These are phyloP conservation scores for Apiotrichum porosum DNA, from an alignment of 1,284 basidiomycete genomes.

Conservation along the genomic window DNA sequence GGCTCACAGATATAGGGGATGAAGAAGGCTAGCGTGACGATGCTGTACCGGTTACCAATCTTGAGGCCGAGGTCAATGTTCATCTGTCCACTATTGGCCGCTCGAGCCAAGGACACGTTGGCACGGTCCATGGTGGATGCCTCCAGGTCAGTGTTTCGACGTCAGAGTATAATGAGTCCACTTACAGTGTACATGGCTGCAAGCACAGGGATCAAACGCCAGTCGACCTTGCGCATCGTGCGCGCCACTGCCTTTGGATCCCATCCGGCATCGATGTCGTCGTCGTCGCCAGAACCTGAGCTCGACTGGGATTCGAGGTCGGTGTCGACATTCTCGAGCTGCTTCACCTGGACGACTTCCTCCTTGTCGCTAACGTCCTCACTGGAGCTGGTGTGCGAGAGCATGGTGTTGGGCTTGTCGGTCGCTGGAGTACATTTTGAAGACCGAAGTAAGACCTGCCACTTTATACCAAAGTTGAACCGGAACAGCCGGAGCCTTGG, in stretches of 20 bases:
- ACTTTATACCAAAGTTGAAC: too few species aligned
- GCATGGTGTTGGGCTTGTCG: too few species aligned
- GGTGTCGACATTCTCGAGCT: too few species aligned
- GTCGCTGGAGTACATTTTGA: too few species aligned
- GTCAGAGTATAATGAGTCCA: not conserved
- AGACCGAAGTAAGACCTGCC: too few species aligned
- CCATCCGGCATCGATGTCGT: constrained; percentile 12
- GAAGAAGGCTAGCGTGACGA: constrained; percentile 44
- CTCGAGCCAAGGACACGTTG: constrained; percentile 39
- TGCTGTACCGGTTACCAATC: constrained; percentile 40
- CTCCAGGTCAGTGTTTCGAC: not conserved
- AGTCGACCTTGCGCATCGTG: constrained; percentile 18
- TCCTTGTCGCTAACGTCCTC: too few species aligned
- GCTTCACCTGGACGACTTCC: too few species aligned
- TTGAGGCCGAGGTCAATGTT: constrained; percentile 20
- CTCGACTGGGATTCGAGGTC: too few species aligned
- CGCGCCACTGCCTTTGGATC: constrained; percentile 5
- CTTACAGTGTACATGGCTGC: constrained; percentile 12
- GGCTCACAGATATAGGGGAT: constrained; percentile 46
- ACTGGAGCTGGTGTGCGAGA: too few species aligned
- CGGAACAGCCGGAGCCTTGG: too few species aligned
- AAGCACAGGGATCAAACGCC: constrained; percentile 14
- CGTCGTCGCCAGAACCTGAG: too few species aligned
- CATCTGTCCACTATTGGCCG: constrained; percentile 23
- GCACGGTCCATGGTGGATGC: constrained; percentile 20